Base-by-base conservation (phyloP, 805 yeast species). In the Cyberlindnera samutprakarnensis region DNA sequence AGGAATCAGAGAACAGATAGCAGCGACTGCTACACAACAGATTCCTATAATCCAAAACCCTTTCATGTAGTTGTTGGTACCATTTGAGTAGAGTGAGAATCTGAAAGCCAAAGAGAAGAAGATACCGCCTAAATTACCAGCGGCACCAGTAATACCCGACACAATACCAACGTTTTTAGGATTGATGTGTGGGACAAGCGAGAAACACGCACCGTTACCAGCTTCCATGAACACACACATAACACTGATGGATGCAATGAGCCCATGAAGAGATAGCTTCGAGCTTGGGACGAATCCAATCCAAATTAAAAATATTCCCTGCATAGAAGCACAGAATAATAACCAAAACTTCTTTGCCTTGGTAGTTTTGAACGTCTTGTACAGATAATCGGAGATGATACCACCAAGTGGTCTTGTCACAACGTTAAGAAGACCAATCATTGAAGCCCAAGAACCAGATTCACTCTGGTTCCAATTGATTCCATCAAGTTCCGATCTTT, bases 131-230 rank as follows among this genome's bases (percentile, higher is more conserved):
- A 56, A 18, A 31, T 59, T 59, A 14, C 64, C 64, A 29, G 55
- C 44, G 4, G 57, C 56, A 23, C 64, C 64, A 6, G 62, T 48
- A 4, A 49, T 41, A 18, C 64, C 64, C 14, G 61, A 46, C n/a
- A 59, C 59, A 28, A 56, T 49, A 31, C 64, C 64, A 12, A 57
- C 49, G 32, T 53, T 60, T 25, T 47, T 48, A 16, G 55, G 56
- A 32, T 56, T 54, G 19, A 56, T 46, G 28, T 56, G 56, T 3
- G 62, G 62, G 10, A 59, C 64, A 9, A 54, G 39, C 0, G 61
- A 45, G 39, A 53, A 59, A 31, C 55, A 54, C 10, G 64, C 64
- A 34, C 64, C 64, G 30, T 59, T 58, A 14, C 54, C 63, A 53
- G 57, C 57, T 32, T 59, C 64, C 59, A 59, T 56, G 25, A 54